Conservation (phyloP, 1,284 basidiomycete genomes). For the Chiua sp. region DNA sequence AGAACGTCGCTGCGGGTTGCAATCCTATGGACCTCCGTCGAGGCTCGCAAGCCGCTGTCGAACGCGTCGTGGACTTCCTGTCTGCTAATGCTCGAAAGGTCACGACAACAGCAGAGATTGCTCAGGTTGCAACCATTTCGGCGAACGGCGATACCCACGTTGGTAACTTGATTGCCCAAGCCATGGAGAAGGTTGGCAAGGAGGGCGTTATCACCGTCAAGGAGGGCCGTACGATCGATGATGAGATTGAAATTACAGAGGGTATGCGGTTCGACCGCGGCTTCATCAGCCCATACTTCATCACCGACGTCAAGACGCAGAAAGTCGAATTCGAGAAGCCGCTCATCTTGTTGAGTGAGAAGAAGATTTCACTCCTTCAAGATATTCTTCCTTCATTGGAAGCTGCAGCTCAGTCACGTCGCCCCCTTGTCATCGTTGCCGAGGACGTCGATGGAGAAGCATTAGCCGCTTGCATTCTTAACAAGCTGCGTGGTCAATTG, state of each 20-base stretch:
- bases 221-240: constrained; percentile 97
- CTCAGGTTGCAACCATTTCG: constrained; percentile 98
- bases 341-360: constrained; percentile 12
- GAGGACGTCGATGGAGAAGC: too few species aligned
- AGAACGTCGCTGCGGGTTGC: constrained; percentile 99
- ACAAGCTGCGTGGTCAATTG: too few species aligned
- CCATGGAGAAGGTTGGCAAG: constrained; percentile 99
- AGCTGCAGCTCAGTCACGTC: too few species aligned
- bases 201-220: constrained; percentile 99
- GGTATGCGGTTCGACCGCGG: constrained; percentile 99
- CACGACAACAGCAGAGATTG: constrained; percentile 97
- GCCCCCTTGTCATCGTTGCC: too few species aligned
- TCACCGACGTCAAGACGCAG: constrained; percentile 98
- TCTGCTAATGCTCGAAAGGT: constrained; percentile 91
- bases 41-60: constrained; percentile 95
- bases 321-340: constrained; percentile 99
- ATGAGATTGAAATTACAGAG: constrained; percentile 99
- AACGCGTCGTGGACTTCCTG: constrained; percentile 94
- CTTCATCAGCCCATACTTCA: constrained; percentile 98
- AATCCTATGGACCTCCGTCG: constrained; percentile 99
- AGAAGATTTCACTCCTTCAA: too few species aligned
- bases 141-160: constrained; percentile 97
- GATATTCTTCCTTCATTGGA: too few species aligned
- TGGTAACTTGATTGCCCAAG: constrained; percentile 96
- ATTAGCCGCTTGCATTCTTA: too few species aligned